Evolutionary conservation across 2,329 filamentous ascomycete genomes (phyloP), one percentile per base, ranked within the genome.

Genomic region (Tolypocladium paradoxum): DNA sequence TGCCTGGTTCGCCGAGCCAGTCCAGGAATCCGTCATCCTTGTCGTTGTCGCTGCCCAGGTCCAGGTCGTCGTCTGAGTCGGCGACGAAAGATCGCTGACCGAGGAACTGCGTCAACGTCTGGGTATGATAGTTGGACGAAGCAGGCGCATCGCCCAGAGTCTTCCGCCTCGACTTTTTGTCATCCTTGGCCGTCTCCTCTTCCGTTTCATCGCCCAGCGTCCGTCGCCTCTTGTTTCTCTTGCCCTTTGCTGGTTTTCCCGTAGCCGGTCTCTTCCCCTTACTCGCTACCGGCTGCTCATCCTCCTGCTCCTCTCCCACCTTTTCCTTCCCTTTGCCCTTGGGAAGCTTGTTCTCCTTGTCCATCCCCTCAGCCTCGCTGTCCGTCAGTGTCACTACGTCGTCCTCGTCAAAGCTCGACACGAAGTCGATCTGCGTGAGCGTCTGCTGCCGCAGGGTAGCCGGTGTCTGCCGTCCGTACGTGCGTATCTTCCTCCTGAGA

Each of bases 31-130:
- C 66, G 34, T 62, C 60, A n/a, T 62, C 57, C 24, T 54, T 24
- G 11, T 48, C 51, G n/a, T 54, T 53, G 24, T 55, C 40, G 40
- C 54, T 51, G 24, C 48, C 48, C 31, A 58, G 57, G 1, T 63
- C 62, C 3, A 61, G 60, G 20, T 73, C 69, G 9, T 71, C 71
- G 34, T 73, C 70, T 6, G 70, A 73, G 49, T 73, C 70, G 31
- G 65, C 64, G 48, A 74, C 63, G 22, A 60, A 59, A 11, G 60
- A 50, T 8, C 62, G 59, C 6, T 59, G 59, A 2, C 61, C 62
- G 14, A 70, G 55, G 29, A 73, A 65, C 52, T 74, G 71, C 16
- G 72, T 74, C 52, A 74, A 57, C 3, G 72, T 74, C 54, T 74
- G 72, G 16, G 71, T 73, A 45, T 72, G 68, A 36, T 68, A 70